phyloP scores from a whole-genome alignment of 495 filamentous ascomycete genomes.

The Cladorrhinum samala region DNA sequence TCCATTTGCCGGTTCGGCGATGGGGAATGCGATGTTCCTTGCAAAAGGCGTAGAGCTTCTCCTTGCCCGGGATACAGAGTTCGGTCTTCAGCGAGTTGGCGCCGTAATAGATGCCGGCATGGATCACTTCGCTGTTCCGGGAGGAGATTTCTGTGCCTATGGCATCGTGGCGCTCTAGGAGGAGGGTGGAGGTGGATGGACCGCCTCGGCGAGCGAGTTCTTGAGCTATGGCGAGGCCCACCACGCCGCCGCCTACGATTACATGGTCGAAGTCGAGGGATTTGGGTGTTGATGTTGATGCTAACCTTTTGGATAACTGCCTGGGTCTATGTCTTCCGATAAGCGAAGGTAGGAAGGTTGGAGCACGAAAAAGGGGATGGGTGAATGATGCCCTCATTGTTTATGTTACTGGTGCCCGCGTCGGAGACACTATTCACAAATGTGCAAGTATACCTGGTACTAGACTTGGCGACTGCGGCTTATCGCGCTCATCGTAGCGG shows the following conservation, averaged over 20 bases:
- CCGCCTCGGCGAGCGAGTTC: constrained; percentile 53
- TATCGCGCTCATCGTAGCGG: too few species aligned
- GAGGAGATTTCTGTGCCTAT: constrained; percentile 88
- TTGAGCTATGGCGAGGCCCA: constrained; percentile 83
- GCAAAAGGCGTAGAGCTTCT: constrained; percentile 78
- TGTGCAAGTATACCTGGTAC: too few species aligned
- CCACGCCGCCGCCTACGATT: constrained; percentile 83
- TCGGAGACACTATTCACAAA: too few species aligned
- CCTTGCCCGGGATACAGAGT: constrained; percentile 71
- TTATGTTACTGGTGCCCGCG: too few species aligned
- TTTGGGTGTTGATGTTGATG: constrained; percentile 25
- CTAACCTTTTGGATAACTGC: constrained; percentile 7
- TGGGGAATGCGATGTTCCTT: constrained; percentile 57
- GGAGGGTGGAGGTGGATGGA: constrained; percentile 55
- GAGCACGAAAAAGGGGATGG: too few species aligned
- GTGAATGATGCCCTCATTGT: too few species aligned
- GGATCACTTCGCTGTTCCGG: constrained; percentile 94
- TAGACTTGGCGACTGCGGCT: too few species aligned
- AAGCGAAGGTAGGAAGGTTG: too few species aligned
- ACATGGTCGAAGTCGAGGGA: constrained; percentile 78
- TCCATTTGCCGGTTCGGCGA: constrained; percentile 82
- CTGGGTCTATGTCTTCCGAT: too few species aligned
- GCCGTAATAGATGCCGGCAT: constrained; percentile 93
- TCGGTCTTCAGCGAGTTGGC: constrained; percentile 66
- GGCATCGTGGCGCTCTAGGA: constrained; percentile 72